Percentiles rank a stretch among this genome's conserved stretches.
Evolutionary conservation across 1,284 basidiomycete genomes (phyloP).

Genomic region (Ustilago xerochloae): DNA sequence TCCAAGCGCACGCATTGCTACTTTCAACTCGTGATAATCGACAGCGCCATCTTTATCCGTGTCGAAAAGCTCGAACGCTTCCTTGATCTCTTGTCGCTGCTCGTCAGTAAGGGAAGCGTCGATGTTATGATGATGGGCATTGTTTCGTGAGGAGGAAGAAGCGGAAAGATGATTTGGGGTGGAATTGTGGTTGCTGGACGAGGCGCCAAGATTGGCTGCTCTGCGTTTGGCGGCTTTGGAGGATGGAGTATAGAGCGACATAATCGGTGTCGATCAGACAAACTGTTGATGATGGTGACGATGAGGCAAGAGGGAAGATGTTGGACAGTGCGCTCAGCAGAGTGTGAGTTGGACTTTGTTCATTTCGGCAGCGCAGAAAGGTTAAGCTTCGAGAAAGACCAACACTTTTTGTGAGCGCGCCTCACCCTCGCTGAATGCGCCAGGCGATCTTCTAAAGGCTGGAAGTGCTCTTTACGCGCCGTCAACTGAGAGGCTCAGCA

Average conservation of each 20-base stretch:
- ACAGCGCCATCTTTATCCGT: slow-evolving; percentile 93
- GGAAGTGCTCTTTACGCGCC: slow-evolving; percentile 9
- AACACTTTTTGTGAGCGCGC: slow-evolving; percentile 14
- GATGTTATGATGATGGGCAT: slow-evolving; percentile 34
- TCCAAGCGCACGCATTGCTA: slow-evolving; percentile 96
- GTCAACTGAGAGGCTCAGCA: neutral
- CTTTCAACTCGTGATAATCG: slow-evolving; percentile 94
- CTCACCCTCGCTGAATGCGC: neutral
- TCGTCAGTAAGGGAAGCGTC: slow-evolving; percentile 79
- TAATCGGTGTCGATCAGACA: neutral
- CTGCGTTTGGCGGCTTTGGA: slow-evolving; percentile 44
- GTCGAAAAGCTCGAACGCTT: slow-evolving; percentile 99
- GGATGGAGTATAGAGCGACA: slow-evolving; percentile 56
- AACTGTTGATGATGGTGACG: slow-evolving; percentile 1
- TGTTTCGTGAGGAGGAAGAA: slow-evolving; percentile 25
- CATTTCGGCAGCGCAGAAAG: slow-evolving; percentile 6
- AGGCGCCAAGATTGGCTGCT: slow-evolving; percentile 32
- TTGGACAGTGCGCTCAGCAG: too few species aligned
- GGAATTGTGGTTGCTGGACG: slow-evolving; percentile 28
- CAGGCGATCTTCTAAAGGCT: neutral
- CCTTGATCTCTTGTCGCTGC: slow-evolving; percentile 96
- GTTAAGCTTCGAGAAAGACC: slow-evolving; percentile 10
- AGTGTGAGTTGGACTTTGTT: neutral
- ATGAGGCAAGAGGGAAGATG: neutral
- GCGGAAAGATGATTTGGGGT: slow-evolving; percentile 26